A percentile compares a stretch with the other conserved stretches of the same genome.
Evolutionary conservation across 2,329 filamentous ascomycete genomes (phyloP).

Genomic region (Sordariomycetes sp.): DNA sequence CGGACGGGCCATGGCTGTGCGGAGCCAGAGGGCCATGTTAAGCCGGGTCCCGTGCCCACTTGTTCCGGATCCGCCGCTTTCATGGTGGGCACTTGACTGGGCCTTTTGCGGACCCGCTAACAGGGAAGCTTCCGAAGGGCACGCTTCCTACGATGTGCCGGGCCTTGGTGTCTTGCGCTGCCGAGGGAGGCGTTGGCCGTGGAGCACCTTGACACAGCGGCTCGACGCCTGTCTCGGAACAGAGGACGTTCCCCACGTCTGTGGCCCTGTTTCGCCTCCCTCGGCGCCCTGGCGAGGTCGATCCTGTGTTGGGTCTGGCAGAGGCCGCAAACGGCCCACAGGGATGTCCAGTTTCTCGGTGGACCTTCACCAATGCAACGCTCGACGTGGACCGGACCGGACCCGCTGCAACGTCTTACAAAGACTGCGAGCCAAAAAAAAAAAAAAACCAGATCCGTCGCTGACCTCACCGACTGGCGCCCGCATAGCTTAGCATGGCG

Average conservation of each 20-base stretch:
- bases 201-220: neutral
- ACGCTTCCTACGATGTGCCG: neutral
- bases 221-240: neutral
- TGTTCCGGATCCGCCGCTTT: neutral
- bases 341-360: no score
- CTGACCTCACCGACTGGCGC: neutral
- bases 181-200: neutral
- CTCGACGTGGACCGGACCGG: neutral
- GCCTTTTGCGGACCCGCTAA: neutral
- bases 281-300: no score
- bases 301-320: no score
- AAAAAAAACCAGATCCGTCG: neutral
- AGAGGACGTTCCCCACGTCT: no score
- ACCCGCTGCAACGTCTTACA: neutral
- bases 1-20: neutral
- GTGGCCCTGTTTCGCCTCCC: no score
- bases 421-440: neutral
- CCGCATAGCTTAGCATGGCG: neutral
- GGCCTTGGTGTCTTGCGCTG: neutral
- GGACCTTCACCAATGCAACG: neutral
- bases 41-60: neutral
- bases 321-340: no score
- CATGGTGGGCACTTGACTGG: neutral
- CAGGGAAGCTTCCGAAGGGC: neutral
- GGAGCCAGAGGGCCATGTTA: neutral